phyloP scores from a whole-genome alignment of 805 yeast genomes.

The Zygosaccharomyces lentus region DNA sequence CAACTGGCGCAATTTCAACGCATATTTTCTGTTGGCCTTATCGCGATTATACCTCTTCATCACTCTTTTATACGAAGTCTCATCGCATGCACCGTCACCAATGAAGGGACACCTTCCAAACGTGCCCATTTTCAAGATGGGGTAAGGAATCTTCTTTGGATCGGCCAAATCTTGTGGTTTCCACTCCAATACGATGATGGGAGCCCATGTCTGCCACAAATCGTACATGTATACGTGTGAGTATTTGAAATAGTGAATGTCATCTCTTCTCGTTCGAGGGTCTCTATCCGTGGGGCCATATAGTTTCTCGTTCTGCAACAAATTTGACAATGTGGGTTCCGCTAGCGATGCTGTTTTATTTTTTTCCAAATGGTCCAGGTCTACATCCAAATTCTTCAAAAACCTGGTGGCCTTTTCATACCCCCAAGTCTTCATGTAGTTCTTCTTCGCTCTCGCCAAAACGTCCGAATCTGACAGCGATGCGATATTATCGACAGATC shows the following conservation, averaged over 20 bases:
- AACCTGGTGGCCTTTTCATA: slow-evolving; percentile 81
- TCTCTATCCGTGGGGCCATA: slow-evolving; percentile 88
- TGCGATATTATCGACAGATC: slow-evolving; percentile 42
- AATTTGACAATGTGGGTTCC: slow-evolving; percentile 46
- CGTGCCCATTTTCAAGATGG: slow-evolving; percentile 31
- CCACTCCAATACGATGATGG: slow-evolving; percentile 85
- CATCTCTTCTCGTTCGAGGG: slow-evolving; percentile 79
- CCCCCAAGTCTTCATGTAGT: slow-evolving; percentile 79
- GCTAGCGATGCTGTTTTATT: slow-evolving; percentile 24
- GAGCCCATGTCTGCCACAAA: slow-evolving; percentile 68
- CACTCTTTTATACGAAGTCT: slow-evolving; percentile 27
- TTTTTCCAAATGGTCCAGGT: slow-evolving; percentile 28
- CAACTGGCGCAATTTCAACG: slow-evolving; percentile 28
- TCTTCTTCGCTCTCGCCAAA: slow-evolving; percentile 54
- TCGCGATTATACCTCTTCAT: slow-evolving; percentile 33
- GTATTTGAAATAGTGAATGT: slow-evolving; percentile 73
- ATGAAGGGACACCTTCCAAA: slow-evolving; percentile 79
- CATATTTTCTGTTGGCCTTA: slow-evolving; percentile 29
- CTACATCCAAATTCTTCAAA: slow-evolving; percentile 57
- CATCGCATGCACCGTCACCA: slow-evolving; percentile 44
- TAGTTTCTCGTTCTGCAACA: slow-evolving; percentile 78
- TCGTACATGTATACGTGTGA: slow-evolving; percentile 79
- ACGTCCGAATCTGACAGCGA: slow-evolving; percentile 55
- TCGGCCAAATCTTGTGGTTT: slow-evolving; percentile 34
- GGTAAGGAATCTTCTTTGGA: slow-evolving; percentile 39